phyloP scores from a whole-genome alignment of 352 stramenopile genomes.

The Phytophthora tentaculata region DNA sequence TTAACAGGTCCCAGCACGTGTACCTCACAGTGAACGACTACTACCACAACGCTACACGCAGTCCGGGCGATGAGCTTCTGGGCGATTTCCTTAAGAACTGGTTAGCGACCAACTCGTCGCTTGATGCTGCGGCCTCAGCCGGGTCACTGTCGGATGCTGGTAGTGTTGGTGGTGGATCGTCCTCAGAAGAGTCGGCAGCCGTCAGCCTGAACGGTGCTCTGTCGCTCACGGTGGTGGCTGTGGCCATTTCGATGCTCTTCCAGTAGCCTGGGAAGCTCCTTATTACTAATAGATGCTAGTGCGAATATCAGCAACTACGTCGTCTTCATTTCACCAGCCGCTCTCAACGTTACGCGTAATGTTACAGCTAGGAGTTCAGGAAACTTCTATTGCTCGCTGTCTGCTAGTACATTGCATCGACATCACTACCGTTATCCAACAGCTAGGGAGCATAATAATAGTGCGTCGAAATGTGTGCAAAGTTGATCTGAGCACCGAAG shows the following conservation, averaged over 20 bases:
- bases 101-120: slow-evolving; percentile 44
- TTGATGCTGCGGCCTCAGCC: slow-evolving; percentile 32
- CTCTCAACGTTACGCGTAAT: not conserved
- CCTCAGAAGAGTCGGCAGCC: slow-evolving; percentile 23
- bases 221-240: slow-evolving; percentile 14
- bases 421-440: slow-evolving; percentile 3
- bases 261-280: slow-evolving; percentile 22
- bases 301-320: slow-evolving; percentile 14
- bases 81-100: slow-evolving; percentile 48
- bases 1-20: slow-evolving; percentile 55
- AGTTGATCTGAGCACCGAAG: slow-evolving; percentile 74
- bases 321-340: slow-evolving; percentile 4
- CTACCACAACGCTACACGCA: slow-evolving; percentile 56
- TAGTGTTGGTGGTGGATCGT: slow-evolving; percentile 21
- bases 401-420: not conserved
- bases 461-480: slow-evolving; percentile 68
- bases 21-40: slow-evolving; percentile 56
- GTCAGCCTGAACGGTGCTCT: slow-evolving; percentile 21
- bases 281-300: slow-evolving; percentile 34
- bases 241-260: slow-evolving; percentile 31
- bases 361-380: slow-evolving; percentile 8
- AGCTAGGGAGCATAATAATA: slow-evolving; percentile 84
- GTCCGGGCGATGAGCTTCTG: slow-evolving; percentile 35
- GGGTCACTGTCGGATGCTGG: slow-evolving; percentile 17
- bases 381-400: slow-evolving; percentile 34